Evolutionary conservation across 371 early-diverging fungal species (phyloP).

Genomic region (Syncephalastrum sp.): DNA sequence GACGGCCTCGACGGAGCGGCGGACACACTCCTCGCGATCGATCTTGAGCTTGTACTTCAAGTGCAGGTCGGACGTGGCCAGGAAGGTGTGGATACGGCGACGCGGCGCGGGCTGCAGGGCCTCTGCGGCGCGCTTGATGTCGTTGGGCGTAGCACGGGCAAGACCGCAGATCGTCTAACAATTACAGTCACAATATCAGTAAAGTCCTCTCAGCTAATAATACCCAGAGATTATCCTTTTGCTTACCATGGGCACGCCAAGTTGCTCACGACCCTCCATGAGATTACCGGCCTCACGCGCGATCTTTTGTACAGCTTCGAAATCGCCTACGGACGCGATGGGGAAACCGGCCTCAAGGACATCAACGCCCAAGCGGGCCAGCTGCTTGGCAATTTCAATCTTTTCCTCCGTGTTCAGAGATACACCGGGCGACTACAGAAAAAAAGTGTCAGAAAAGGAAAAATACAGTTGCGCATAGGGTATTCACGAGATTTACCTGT

Average conservation of each 20-base stretch:
- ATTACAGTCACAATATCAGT: too few relatives aligned
- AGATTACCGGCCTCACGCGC: slow-evolving; percentile 89
- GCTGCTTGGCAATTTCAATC: slow-evolving; percentile 88
- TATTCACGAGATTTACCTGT: slow-evolving; percentile 58
- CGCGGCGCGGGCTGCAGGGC: slow-evolving; percentile 83
- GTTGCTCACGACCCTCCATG: slow-evolving; percentile 76
- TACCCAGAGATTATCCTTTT: not conserved
- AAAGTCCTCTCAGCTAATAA: too few relatives aligned
- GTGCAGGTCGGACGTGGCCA: slow-evolving; percentile 96
- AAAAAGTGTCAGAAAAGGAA: slow-evolving; percentile 2
- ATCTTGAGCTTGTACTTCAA: slow-evolving; percentile 92
- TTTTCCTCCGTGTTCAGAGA: slow-evolving; percentile 91
- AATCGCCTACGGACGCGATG: slow-evolving; percentile 91
- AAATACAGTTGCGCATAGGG: slow-evolving; percentile 1
- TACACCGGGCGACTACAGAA: slow-evolving; percentile 87
- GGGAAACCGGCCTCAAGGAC: slow-evolving; percentile 96
- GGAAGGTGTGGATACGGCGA: slow-evolving; percentile 90
- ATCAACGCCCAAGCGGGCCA: slow-evolving; percentile 91
- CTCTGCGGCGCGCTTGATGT: slow-evolving; percentile 88
- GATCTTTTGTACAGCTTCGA: slow-evolving; percentile 92
- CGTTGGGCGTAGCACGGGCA: slow-evolving; percentile 83
- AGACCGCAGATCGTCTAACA: slow-evolving; percentile 82
- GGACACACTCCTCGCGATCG: slow-evolving; percentile 81
- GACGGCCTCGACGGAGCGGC: slow-evolving; percentile 84
- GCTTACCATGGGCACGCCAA: slow-evolving; percentile 82